Evolutionary conservation across 2,329 filamentous ascomycete genomes (phyloP).

Genomic region (Metarhizium brunneum): DNA sequence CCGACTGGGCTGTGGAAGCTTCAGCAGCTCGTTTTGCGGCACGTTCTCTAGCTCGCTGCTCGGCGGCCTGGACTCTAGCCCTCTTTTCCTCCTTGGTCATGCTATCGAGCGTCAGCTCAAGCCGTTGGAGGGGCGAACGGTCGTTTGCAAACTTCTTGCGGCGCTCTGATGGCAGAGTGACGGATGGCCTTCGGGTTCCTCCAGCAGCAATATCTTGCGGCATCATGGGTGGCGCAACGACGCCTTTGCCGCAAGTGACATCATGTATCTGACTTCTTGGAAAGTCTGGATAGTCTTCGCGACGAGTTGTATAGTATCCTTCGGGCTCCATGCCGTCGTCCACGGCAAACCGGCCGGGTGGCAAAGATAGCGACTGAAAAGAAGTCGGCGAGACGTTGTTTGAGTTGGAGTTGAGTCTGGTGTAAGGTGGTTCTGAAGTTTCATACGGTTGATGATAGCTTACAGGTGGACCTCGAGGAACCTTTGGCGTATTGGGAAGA

Average conservation of each 20-base stretch:
- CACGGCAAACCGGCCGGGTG: not conserved
- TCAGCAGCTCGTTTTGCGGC: constrained; percentile 30
- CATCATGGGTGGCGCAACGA: constrained; percentile 5
- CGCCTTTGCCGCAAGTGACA: constrained; percentile 13
- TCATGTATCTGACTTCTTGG: constrained; percentile 12
- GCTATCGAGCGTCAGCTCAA: constrained; percentile 82
- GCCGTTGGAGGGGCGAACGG: constrained; percentile 83
- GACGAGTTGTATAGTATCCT: constrained; percentile 15
- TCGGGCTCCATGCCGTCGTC: constrained; percentile 17
- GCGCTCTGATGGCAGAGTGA: constrained; percentile 30
- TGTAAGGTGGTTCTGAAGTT: constrained; percentile 17
- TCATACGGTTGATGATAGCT: constrained; percentile 43
- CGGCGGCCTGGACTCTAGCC: constrained; percentile 73
- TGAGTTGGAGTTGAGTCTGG: constrained; percentile 9
- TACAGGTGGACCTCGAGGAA: constrained; percentile 47
- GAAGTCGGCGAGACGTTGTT: constrained; percentile 5
- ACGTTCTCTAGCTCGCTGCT: constrained; percentile 60
- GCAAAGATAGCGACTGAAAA: not conserved
- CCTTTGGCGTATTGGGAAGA: constrained; percentile 49
- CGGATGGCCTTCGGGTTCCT: constrained; percentile 28
- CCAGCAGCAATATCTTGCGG: constrained; percentile 12
- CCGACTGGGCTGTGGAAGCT: constrained; percentile 12
- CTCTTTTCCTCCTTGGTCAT: constrained; percentile 96
- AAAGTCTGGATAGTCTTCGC: constrained; percentile 1
- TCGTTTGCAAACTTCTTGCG: constrained; percentile 63